These are phyloP conservation scores for Colletotrichum sp. DNA, from an alignment of 2,329 filamentous ascomycete species.

Conservation along the genomic window DNA sequence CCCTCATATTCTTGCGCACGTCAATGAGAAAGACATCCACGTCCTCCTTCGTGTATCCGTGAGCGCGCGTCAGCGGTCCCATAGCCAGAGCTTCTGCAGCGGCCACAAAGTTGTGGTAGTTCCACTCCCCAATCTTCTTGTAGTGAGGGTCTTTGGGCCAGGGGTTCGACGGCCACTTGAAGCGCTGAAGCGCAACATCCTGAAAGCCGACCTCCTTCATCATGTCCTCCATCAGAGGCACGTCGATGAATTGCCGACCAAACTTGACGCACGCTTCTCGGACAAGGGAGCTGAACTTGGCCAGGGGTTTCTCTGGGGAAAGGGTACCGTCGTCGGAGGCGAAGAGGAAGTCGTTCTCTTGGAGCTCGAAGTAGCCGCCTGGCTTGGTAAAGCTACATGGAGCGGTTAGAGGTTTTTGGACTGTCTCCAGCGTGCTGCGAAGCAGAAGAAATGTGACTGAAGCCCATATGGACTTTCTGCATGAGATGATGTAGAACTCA, in stretches of 20 bases:
- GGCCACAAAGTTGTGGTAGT: conserved; percentile 21
- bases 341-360: conserved; percentile 43
- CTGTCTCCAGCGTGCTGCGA: not conserved
- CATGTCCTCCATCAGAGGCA: conserved; percentile 20
- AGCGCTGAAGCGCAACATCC: conserved; percentile 29
- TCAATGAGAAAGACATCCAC: conserved; percentile 33
- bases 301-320: conserved; percentile 8
- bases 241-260: conserved; percentile 28
- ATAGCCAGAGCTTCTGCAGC: conserved; percentile 38
- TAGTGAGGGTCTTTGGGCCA: conserved; percentile 35
- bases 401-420: not conserved
- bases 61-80: conserved; percentile 33
- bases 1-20: conserved; percentile 32
- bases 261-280: conserved; percentile 20
- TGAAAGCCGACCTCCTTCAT: conserved; percentile 34
- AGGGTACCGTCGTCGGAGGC: conserved; percentile 46
- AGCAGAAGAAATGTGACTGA: conserved; percentile 11
- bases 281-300: conserved; percentile 24
- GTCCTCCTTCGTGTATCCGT: conserved; percentile 32
- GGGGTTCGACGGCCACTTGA: conserved; percentile 34
- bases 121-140: conserved; percentile 33
- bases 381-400: conserved; percentile 46
- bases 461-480: conserved; percentile 21
- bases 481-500: not conserved
- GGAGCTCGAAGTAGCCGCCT: conserved; percentile 50